Conservation (phyloP, 148 eudicot species). For the Limonium bicolor region DNA sequence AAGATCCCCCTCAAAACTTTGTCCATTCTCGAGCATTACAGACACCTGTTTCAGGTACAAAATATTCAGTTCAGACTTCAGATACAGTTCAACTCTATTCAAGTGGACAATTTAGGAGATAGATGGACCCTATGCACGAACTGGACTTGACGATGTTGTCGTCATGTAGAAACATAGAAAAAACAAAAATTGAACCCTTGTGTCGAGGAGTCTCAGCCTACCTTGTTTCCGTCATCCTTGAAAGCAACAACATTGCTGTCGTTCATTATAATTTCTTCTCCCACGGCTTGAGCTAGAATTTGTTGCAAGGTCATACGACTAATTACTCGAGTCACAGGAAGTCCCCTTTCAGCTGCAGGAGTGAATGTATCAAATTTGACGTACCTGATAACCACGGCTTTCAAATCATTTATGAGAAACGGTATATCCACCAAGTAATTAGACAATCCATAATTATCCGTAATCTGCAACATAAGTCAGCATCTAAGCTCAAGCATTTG, state of each 20-base stretch:
- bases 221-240: conserved; percentile 80
- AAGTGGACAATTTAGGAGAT: neutral
- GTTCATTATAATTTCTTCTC: conserved; percentile 59
- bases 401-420: neutral
- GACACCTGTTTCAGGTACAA: conserved; percentile 37
- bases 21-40: conserved; percentile 71
- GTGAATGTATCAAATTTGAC: conserved; percentile 96
- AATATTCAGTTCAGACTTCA: too few species aligned
- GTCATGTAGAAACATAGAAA: too few species aligned
- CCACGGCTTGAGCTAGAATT: conserved; percentile 73
- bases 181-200: neutral
- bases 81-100: too few species aligned
- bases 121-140: too few species aligned
- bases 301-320: conserved; percentile 92
- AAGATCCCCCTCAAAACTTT: conserved; percentile 72
- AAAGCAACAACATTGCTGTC: conserved; percentile 75
- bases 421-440: too few species aligned
- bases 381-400: conserved; percentile 38
- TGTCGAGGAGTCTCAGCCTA: conserved; percentile 8
- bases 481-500: too few species aligned
- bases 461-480: too few species aligned
- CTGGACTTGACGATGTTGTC: too few species aligned
- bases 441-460: too few species aligned
- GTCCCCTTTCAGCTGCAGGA: conserved; percentile 92
- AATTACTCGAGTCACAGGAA: conserved; percentile 86